A percentile compares a stretch with the other conserved stretches of the same genome.
Evolutionary conservation across 2,329 filamentous ascomycete species (phyloP).

Genomic region (Thelonectria blattea): DNA sequence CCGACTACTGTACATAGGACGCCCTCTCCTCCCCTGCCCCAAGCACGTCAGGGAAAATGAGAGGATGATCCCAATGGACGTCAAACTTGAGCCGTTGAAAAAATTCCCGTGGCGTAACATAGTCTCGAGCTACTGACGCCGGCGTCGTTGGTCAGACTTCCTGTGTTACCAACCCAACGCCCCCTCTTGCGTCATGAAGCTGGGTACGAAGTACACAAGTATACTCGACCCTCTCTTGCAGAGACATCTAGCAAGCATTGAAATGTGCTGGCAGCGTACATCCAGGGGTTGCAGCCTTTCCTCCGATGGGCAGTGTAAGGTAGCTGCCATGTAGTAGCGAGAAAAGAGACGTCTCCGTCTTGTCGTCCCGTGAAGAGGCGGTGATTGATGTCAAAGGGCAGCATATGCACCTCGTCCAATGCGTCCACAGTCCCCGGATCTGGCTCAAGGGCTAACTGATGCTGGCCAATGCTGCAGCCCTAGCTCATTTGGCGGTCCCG

Average conservation of each 20-base stretch:
- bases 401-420: slow-evolving; percentile 9
- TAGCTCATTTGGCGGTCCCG: slow-evolving; percentile 25
- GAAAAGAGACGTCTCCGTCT: slow-evolving; percentile 16
- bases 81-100: slow-evolving; percentile 8
- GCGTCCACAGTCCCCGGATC: slow-evolving; percentile 16
- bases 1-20: too few relatives aligned
- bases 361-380: slow-evolving; percentile 15
- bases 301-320: background rate
- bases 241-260: too few relatives aligned
- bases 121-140: background rate
- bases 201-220: background rate
- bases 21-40: too few relatives aligned
- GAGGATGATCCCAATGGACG: background rate
- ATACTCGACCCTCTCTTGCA: too few relatives aligned
- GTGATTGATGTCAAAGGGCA: slow-evolving; percentile 17
- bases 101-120: slow-evolving; percentile 13
- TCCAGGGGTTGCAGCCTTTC: too few relatives aligned
- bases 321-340: slow-evolving; percentile 13
- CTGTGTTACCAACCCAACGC: slow-evolving; percentile 10
- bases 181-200: background rate
- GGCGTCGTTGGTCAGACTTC: slow-evolving; percentile 1
- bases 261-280: too few relatives aligned
- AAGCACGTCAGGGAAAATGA: background rate
- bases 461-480: slow-evolving; percentile 26
- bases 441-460: slow-evolving; percentile 27